phyloP scores from a whole-genome alignment of 163 green algal genomes.

The Chlorella variabilis region DNA sequence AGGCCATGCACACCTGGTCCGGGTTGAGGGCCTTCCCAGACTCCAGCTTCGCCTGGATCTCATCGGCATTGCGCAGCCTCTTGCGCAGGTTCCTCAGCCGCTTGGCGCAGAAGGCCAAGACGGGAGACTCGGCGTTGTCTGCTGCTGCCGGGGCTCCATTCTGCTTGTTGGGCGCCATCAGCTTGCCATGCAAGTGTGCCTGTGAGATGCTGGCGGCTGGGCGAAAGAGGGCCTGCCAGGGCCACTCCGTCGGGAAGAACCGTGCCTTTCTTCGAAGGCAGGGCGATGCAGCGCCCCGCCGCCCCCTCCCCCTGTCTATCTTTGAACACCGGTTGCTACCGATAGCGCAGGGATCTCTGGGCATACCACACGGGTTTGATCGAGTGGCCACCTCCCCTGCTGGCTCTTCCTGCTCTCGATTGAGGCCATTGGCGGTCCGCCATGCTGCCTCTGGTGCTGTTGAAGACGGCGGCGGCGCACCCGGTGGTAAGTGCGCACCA shows the following conservation, averaged over 20 bases:
- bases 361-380: no score
- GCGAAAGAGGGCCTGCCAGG: not conserved
- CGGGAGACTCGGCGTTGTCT: slow-evolving; percentile 26
- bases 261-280: not conserved
- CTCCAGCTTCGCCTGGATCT: slow-evolving; percentile 49
- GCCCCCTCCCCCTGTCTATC: not conserved
- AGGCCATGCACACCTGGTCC: slow-evolving; percentile 56
- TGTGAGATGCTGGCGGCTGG: not conserved
- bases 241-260: not conserved
- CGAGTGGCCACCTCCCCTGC: no score
- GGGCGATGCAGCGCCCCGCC: no score
- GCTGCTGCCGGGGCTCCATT: not conserved
- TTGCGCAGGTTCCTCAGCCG: slow-evolving; percentile 54
- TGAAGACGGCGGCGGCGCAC: slow-evolving; percentile 90
- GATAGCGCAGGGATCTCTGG: no score
- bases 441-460: slow-evolving; percentile 93
- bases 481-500: slow-evolving; percentile 80
- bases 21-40: slow-evolving; percentile 55
- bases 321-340: no score
- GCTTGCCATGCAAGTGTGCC: not conserved
- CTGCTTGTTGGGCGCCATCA: slow-evolving; percentile 11
- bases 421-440: no score
- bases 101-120: slow-evolving; percentile 47
- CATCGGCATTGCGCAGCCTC: slow-evolving; percentile 45
- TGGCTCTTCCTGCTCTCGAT: no score